These are phyloP conservation scores for Alternaria novae-zelandiae DNA, from an alignment of 2,329 filamentous ascomycete genomes.

Conservation along the genomic window DNA sequence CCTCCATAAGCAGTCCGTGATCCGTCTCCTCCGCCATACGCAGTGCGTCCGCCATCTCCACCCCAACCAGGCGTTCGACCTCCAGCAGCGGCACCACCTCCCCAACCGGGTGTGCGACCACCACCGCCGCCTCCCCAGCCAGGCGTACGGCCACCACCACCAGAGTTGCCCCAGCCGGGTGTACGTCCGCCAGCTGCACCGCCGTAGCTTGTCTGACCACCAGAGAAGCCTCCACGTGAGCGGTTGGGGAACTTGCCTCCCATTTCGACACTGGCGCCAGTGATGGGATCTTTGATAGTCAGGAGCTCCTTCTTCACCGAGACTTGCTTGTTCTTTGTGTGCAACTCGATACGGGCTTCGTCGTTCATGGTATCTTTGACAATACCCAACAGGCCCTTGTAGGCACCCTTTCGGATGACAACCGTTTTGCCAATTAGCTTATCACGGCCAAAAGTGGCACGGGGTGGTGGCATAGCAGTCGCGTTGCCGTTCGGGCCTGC, in stretches of 20 bases:
- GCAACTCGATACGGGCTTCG: conserved; percentile 86
- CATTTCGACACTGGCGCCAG: conserved; percentile 77
- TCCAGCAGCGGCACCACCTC: conserved; percentile 52
- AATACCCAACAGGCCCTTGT: conserved; percentile 92
- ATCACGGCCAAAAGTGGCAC: conserved; percentile 73
- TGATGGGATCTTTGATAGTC: conserved; percentile 81
- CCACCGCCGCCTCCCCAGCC: conserved; percentile 54
- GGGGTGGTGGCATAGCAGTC: conserved; percentile 70
- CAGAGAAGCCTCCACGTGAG: conserved; percentile 48
- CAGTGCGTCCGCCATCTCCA: conserved; percentile 54
- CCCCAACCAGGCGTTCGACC: conserved; percentile 47
- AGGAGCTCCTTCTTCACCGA: conserved; percentile 82
- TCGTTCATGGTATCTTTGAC: conserved; percentile 93
- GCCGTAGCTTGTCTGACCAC: conserved; percentile 46
- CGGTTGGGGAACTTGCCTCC: conserved; percentile 45
- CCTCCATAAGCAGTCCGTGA: conserved; percentile 48
- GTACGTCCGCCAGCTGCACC: conserved; percentile 48
- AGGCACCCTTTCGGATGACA: conserved; percentile 81
- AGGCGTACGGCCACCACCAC: conserved; percentile 55
- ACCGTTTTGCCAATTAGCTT: conserved; percentile 89
- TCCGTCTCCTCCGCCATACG: conserved; percentile 52
- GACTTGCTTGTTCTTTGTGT: conserved; percentile 92
- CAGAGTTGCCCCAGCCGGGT: conserved; percentile 41
- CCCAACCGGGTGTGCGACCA: conserved; percentile 55
- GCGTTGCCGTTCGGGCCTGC: conserved; percentile 60